Percentiles rank a stretch among this genome's conserved stretches.
These are phyloP conservation scores for Xylaria scruposa DNA, from an alignment of 495 filamentous ascomycete species.

Conservation along the genomic window DNA sequence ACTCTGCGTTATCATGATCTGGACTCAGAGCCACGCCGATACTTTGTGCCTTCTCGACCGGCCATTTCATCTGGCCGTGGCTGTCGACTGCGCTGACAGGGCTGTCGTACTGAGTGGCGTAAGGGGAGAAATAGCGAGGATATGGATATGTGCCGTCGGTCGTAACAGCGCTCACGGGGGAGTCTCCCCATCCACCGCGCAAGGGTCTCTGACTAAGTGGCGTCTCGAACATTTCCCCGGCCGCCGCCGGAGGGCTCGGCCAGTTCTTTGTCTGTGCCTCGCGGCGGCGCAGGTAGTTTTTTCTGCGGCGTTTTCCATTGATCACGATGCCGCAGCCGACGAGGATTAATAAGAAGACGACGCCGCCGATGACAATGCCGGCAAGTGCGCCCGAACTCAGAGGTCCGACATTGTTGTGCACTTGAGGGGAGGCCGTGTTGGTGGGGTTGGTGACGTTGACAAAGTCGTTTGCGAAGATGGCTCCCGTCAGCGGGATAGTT, in stretches of 20 bases:
- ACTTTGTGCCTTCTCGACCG: conserved; percentile 33
- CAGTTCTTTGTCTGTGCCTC: conserved; percentile 47
- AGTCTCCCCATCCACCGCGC: conserved; percentile 51
- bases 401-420: conserved; percentile 36
- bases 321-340: conserved; percentile 54
- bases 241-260: conserved; percentile 42
- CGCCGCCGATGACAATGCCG: conserved; percentile 57
- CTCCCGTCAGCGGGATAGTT: conserved; percentile 52
- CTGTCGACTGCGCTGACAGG: conserved; percentile 50
- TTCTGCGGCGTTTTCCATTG: conserved; percentile 55
- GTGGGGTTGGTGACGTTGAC: conserved; percentile 51
- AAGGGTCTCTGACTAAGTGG: conserved; percentile 55
- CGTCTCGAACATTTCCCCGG: conserved; percentile 54
- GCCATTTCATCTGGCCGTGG: conserved; percentile 37
- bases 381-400: conserved; percentile 57
- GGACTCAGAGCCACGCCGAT: conserved; percentile 41
- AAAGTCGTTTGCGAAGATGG: conserved; percentile 54
- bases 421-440: conserved; percentile 36
- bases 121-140: conserved; percentile 57
- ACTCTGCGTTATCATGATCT: conserved; percentile 27
- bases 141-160: conserved; percentile 38
- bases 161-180: conserved; percentile 50
- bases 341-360: conserved; percentile 51
- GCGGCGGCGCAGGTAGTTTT: conserved; percentile 50
- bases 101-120: conserved; percentile 54